Conservation (phyloP, 2,329 filamentous ascomycete genomes). For the Sarocladiaceae sp. region DNA sequence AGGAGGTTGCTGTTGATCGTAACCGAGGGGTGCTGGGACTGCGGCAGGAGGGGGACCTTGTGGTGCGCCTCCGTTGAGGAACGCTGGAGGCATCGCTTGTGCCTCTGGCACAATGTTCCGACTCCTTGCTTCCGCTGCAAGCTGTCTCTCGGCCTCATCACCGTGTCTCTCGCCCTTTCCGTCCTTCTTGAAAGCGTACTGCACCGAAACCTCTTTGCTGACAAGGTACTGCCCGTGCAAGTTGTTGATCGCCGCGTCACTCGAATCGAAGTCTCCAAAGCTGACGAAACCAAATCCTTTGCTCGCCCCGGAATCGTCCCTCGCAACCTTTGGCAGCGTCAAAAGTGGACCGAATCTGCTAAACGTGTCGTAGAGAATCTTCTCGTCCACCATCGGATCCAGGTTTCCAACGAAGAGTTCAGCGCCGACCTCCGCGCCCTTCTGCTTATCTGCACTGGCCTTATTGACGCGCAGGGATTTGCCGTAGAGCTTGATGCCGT, state of each 20-base stretch:
- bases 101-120: slow-evolving; percentile 85
- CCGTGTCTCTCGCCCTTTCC: slow-evolving; percentile 95
- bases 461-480: slow-evolving; percentile 98
- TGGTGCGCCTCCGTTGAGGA: slow-evolving; percentile 42
- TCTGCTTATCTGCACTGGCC: slow-evolving; percentile 85
- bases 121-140: slow-evolving; percentile 88
- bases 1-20: slow-evolving; percentile 7
- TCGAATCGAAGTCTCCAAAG: slow-evolving; percentile 88
- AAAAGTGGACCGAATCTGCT: slow-evolving; percentile 85
- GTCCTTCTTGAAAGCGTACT: slow-evolving; percentile 99
- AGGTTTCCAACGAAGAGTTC: slow-evolving; percentile 97
- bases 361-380: slow-evolving; percentile 92
- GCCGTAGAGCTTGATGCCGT: slow-evolving; percentile 86
- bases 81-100: slow-evolving; percentile 69
- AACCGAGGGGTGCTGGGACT: slow-evolving; percentile 9
- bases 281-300: slow-evolving; percentile 98
- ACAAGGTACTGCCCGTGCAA: slow-evolving; percentile 97
- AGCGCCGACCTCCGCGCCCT: slow-evolving; percentile 77
- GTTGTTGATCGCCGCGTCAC: slow-evolving; percentile 83
- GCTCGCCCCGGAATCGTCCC: slow-evolving; percentile 81
- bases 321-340: slow-evolving; percentile 82
- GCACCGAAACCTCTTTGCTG: slow-evolving; percentile 93
- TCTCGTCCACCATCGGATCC: slow-evolving; percentile 91
- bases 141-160: slow-evolving; percentile 85
- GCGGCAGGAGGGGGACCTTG: slow-evolving; percentile 14